A percentile compares a stretch with the other conserved stretches of the same genome.
These are phyloP conservation scores for Arabis hirsuta DNA, from an alignment of 345 rosid genomes.

Conservation along the genomic window DNA sequence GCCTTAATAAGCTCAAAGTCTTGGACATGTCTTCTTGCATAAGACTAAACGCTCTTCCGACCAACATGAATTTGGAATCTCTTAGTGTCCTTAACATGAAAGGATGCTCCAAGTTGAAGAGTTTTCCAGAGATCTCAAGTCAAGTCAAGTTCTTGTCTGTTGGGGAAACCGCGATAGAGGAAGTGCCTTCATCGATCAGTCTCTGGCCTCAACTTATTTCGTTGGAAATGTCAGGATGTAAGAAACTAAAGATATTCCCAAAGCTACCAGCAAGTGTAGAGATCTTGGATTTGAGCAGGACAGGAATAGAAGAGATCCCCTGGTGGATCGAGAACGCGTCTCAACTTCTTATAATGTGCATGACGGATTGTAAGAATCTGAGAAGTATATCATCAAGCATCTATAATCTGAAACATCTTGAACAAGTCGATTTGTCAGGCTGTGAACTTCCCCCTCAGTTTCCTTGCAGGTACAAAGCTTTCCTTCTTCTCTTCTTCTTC, in stretches of 20 bases:
- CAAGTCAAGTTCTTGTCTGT: slow-evolving; percentile 16
- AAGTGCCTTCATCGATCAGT: slow-evolving; percentile 10
- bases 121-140: slow-evolving; percentile 10
- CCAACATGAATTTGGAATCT: slow-evolving; percentile 5
- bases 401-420: not conserved
- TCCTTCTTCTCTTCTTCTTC: not conserved
- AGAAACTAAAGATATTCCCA: slow-evolving; percentile 4
- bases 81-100: not conserved
- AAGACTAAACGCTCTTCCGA: slow-evolving; percentile 15
- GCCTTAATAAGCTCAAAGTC: slow-evolving; percentile 26
- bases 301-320: slow-evolving; percentile 18
- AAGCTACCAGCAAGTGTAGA: slow-evolving; percentile 16
- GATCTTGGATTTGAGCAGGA: slow-evolving; percentile 11
- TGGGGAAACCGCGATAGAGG: slow-evolving; percentile 15
- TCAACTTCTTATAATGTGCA: not conserved
- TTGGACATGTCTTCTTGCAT: slow-evolving; percentile 20
- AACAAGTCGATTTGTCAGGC: not conserved
- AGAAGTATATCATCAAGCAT: slow-evolving; percentile 9
- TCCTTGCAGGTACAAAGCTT: not conserved
- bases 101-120: slow-evolving; percentile 26
- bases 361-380: not conserved
- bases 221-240: slow-evolving; percentile 23
- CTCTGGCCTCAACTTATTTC: slow-evolving; percentile 9
- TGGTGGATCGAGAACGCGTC: slow-evolving; percentile 2
- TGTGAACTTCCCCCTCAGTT: slow-evolving; percentile 2